phyloP scores from a whole-genome alignment of 352 stramenopile genomes.

The Globisporangium irregulare region DNA sequence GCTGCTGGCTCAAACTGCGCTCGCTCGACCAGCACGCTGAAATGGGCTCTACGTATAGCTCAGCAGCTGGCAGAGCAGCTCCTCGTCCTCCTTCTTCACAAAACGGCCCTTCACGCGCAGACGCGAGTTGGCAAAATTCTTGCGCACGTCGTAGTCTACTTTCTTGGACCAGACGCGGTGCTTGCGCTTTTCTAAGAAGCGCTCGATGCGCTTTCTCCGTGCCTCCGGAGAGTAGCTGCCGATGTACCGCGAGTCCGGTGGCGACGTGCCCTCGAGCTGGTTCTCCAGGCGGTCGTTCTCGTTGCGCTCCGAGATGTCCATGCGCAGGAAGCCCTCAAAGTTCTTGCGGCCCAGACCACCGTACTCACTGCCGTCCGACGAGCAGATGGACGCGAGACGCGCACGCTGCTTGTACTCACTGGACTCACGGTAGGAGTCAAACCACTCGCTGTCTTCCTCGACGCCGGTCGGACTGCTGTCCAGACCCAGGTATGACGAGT shows the following conservation, averaged over 20 bases:
- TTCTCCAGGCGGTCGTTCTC: conserved; percentile 34
- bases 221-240: conserved; percentile 88
- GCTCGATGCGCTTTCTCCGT: conserved; percentile 80
- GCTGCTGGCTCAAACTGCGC: neutral
- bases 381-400: conserved; percentile 70
- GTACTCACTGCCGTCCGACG: conserved; percentile 75
- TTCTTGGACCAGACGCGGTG: conserved; percentile 96
- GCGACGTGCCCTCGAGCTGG: conserved; percentile 26
- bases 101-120: conserved; percentile 97
- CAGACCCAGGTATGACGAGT: conserved; percentile 50
- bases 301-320: conserved; percentile 73
- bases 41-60: conserved; percentile 61
- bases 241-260: conserved; percentile 63
- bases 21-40: neutral
- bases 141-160: conserved; percentile 98
- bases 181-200: conserved; percentile 92
- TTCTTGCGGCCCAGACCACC: conserved; percentile 67
- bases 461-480: conserved; percentile 72
- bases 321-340: conserved; percentile 76
- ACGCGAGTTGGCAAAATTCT: conserved; percentile 98
- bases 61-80: conserved; percentile 82
- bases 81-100: conserved; percentile 98
- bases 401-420: conserved; percentile 70
- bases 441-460: conserved; percentile 59
- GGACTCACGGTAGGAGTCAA: conserved; percentile 49